These are phyloP conservation scores for Fusarium ramigenum DNA, from an alignment of 2,329 filamentous ascomycete genomes.

Conservation along the genomic window DNA sequence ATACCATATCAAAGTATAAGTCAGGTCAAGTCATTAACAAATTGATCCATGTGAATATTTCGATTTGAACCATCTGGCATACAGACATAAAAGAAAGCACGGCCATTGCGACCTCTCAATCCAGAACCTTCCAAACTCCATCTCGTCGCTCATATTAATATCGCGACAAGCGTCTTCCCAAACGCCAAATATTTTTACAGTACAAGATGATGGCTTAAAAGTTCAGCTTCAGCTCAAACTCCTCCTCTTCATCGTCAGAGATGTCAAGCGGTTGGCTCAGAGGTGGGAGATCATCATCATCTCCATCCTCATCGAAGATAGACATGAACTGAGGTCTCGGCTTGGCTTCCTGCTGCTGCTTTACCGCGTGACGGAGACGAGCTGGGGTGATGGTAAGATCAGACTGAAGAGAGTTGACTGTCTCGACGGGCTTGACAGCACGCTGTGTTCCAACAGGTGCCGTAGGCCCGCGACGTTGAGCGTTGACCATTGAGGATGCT, in stretches of 20 bases:
- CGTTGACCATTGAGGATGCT: conserved; percentile 57
- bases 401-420: conserved; percentile 20
- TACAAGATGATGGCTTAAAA: conserved; percentile 35
- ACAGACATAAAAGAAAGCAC: not conserved
- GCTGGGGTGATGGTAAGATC: conserved; percentile 61
- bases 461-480: conserved; percentile 26
- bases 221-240: conserved; percentile 64
- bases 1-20: not conserved
- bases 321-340: conserved; percentile 63
- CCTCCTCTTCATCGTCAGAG: conserved; percentile 60
- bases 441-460: conserved; percentile 23
- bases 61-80: not conserved
- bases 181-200: conserved; percentile 34
- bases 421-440: conserved; percentile 24
- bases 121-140: conserved; percentile 22
- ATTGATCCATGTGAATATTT: not conserved
- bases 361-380: conserved; percentile 41
- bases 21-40: not conserved
- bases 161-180: not conserved
- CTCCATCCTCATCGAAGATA: conserved; percentile 65
- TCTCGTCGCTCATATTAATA: not conserved
- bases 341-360: conserved; percentile 38
- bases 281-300: conserved; percentile 46
- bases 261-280: conserved; percentile 33
- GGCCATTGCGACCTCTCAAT: not conserved